Conservation (phyloP, 2,329 filamentous ascomycete species). For the Zymoseptoria brevis region DNA sequence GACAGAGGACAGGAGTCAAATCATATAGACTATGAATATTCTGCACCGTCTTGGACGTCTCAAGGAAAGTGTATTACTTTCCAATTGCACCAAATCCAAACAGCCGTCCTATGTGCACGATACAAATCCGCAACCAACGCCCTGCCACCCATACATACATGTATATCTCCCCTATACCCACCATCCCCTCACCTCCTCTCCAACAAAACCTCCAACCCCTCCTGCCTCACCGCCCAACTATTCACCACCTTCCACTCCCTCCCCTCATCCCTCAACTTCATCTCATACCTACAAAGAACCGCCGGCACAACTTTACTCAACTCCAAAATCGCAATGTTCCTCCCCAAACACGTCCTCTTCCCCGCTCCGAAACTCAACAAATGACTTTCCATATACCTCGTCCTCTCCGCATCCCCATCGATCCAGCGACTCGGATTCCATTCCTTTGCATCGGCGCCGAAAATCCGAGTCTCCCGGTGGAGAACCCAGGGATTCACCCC, state of each 20-base stretch:
- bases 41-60: too few relatives aligned
- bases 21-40: too few relatives aligned
- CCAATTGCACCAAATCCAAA: too few relatives aligned
- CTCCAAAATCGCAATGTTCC: constrained; percentile 15
- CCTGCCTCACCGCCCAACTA: constrained; percentile 9
- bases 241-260: constrained; percentile 7
- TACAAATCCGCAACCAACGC: too few relatives aligned
- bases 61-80: too few relatives aligned
- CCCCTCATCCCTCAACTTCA: constrained; percentile 7
- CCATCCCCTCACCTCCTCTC: neutral
- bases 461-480: constrained; percentile 35
- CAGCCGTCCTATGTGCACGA: too few relatives aligned
- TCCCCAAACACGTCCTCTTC: constrained; percentile 12
- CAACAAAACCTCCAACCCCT: constrained; percentile 8
- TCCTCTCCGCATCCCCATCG: constrained; percentile 43
- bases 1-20: too few relatives aligned
- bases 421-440: constrained; percentile 43
- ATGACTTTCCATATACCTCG: constrained; percentile 57
- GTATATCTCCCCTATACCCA: neutral
- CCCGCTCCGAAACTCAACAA: constrained; percentile 38
- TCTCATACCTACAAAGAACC: constrained; percentile 9
- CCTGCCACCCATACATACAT: too few relatives aligned
- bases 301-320: constrained; percentile 14
- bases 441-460: constrained; percentile 23
- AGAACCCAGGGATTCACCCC: constrained; percentile 40